Conservation (phyloP, 2,329 filamentous ascomycete species). For the Lachnellula willkommii region DNA sequence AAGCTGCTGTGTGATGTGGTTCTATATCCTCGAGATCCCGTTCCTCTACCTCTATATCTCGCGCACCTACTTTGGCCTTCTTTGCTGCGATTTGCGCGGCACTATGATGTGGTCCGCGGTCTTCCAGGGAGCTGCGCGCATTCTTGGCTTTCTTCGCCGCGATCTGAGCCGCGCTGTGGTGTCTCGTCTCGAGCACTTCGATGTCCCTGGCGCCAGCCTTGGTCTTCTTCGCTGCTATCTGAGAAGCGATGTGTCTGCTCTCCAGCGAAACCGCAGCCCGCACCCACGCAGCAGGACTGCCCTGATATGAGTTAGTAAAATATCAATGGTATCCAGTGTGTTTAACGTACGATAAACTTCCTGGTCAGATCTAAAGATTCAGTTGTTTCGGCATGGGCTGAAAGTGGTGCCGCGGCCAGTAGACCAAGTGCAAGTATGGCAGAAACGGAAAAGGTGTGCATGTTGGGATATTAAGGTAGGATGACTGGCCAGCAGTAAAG, state of each 20-base stretch:
- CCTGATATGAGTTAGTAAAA: not conserved
- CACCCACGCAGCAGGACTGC: slow-evolving; percentile 8
- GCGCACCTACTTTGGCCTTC: too few relatives aligned
- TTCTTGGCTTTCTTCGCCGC: slow-evolving; percentile 6
- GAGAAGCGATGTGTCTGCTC: slow-evolving; percentile 18
- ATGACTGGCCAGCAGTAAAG: slow-evolving; percentile 27
- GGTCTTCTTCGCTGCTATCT: slow-evolving; percentile 16
- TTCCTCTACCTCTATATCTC: not conserved
- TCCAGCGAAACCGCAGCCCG: slow-evolving; percentile 11
- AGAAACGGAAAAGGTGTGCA: slow-evolving; percentile 27
- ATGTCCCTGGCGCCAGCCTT: slow-evolving; percentile 5
- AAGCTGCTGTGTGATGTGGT: slow-evolving; percentile 9
- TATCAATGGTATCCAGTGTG: not conserved
- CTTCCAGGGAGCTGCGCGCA: slow-evolving; percentile 1
- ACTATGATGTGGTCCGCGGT: slow-evolving; percentile 8
- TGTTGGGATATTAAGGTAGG: slow-evolving; percentile 20
- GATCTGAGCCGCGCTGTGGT: slow-evolving; percentile 14
- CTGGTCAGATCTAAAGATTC: slow-evolving; percentile 13
- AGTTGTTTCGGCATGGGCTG: slow-evolving; percentile 17
- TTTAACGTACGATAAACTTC: slow-evolving; percentile 13
- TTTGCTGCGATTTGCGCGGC: slow-evolving; percentile 7
- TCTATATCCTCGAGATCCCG: not conserved
- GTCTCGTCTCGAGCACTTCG: slow-evolving; percentile 9
- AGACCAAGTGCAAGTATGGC: slow-evolving; percentile 25
- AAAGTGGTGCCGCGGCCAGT: slow-evolving; percentile 24